These are phyloP conservation scores for Balamuthia mandrillaris DNA, from an alignment of 208 protist species.

Conservation along the genomic window DNA sequence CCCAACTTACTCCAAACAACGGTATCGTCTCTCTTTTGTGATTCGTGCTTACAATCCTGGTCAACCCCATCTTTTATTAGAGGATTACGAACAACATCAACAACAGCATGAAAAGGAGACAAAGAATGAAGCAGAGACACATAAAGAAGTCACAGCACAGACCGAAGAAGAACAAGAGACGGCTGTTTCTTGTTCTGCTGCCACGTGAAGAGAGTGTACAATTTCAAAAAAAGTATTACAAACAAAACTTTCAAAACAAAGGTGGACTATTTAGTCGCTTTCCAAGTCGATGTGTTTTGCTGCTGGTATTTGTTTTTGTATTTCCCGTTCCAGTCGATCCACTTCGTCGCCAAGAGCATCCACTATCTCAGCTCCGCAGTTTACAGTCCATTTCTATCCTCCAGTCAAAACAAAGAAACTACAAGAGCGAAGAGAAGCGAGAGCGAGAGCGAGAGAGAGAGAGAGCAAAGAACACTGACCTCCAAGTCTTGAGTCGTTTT, in stretches of 20 bases:
- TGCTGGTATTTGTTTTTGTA: background rate
- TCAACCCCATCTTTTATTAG: too few species aligned
- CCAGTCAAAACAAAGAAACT: too few species aligned
- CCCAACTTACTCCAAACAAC: background rate
- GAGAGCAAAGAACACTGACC: background rate
- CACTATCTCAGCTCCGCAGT: background rate
- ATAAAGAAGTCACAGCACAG: too few species aligned
- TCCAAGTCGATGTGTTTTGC: slow-evolving; percentile 29
- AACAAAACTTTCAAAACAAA: too few species aligned
- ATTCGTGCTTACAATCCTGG: slow-evolving; percentile 5
- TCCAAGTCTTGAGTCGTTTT: background rate
- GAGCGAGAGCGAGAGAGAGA: background rate
- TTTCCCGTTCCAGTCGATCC: background rate
- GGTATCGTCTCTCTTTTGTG: slow-evolving; percentile 10
- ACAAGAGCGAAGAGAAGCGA: background rate
- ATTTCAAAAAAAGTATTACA: too few species aligned
- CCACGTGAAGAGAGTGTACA: too few species aligned
- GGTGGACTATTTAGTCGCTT: background rate
- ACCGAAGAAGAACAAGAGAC: too few species aligned
- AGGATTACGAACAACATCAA: too few species aligned
- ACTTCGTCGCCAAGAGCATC: slow-evolving; percentile 15
- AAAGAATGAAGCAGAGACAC: too few species aligned
- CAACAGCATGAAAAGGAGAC: too few species aligned
- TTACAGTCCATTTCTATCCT: background rate
- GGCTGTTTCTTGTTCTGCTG: too few species aligned